Percentiles rank a stretch among this genome's conserved stretches.
phyloP scores from a whole-genome alignment of 1,139 yeast species.

The Magnusiomyces suaveolens region DNA sequence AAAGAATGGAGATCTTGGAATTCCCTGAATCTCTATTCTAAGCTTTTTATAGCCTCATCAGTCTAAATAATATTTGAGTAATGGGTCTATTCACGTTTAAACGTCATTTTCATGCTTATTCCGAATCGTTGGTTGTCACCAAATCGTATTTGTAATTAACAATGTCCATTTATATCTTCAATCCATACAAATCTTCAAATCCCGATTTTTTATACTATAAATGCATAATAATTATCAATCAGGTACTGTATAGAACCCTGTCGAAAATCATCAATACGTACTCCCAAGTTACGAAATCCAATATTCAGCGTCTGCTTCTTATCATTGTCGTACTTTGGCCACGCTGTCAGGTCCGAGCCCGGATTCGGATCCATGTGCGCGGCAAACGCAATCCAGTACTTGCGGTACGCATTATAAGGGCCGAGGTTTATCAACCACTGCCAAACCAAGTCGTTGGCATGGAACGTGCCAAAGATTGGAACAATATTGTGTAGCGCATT shows the following conservation, averaged over 20 bases:
- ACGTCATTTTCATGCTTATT: no score
- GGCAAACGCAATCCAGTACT: conserved; percentile 19
- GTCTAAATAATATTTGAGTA: no score
- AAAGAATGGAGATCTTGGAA: no score
- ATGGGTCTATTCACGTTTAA: no score
- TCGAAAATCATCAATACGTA: conserved; percentile 1
- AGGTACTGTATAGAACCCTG: neutral
- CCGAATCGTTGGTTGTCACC: no score
- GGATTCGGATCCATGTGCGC: conserved; percentile 17
- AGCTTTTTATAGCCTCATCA: no score
- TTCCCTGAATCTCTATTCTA: no score
- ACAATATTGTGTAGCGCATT: conserved; percentile 6
- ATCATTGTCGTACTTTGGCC: conserved; percentile 33
- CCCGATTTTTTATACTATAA: neutral
- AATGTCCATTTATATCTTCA: no score
- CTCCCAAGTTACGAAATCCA: neutral
- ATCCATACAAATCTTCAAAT: no score
- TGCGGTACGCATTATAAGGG: conserved; percentile 15
- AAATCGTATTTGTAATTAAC: no score
- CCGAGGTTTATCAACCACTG: conserved; percentile 3
- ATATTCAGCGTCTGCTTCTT: conserved; percentile 9
- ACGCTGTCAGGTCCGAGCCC: neutral
- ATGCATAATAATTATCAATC: neutral
- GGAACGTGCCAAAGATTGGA: conserved; percentile 19
- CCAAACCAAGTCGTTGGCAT: conserved; percentile 14